A percentile compares a stretch with the other conserved stretches of the same genome.
Conservation (phyloP, 495 filamentous ascomycete genomes). For the Saxophila tyrrhenica region DNA sequence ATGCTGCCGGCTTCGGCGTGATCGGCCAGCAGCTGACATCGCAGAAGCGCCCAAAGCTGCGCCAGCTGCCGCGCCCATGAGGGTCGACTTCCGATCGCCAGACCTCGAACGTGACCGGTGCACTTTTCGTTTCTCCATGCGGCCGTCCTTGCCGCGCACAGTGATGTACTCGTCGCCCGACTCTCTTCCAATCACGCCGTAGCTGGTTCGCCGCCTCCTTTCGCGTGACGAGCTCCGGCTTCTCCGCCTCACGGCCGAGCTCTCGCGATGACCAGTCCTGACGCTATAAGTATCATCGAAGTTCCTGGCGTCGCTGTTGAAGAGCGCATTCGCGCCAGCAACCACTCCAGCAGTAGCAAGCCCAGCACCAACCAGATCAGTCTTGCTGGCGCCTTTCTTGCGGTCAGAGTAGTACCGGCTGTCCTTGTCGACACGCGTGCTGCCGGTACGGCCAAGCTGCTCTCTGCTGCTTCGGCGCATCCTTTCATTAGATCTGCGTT, state of each 20-base stretch:
- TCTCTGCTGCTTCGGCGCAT: slow-evolving; percentile 12
- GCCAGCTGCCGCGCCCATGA: slow-evolving; percentile 35
- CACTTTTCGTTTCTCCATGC: slow-evolving; percentile 8
- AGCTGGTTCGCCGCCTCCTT: background rate
- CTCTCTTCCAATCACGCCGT: slow-evolving; percentile 4
- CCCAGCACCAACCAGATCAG: slow-evolving; percentile 43
- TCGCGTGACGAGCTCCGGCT: slow-evolving; percentile 18
- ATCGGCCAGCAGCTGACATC: slow-evolving; percentile 1
- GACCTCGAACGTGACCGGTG: slow-evolving; percentile 36
- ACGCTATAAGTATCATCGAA: slow-evolving; percentile 51
- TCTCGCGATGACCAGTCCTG: slow-evolving; percentile 39
- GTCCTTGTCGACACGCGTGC: slow-evolving; percentile 43
- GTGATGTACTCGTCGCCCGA: slow-evolving; percentile 6
- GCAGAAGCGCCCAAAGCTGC: slow-evolving; percentile 34
- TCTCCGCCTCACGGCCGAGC: slow-evolving; percentile 23
- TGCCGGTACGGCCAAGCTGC: slow-evolving; percentile 16
- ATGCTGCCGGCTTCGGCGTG: slow-evolving; percentile 1
- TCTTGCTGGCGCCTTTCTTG: slow-evolving; percentile 34
- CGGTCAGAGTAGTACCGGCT: slow-evolving; percentile 47
- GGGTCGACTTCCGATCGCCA: slow-evolving; percentile 28
- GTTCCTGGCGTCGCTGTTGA: slow-evolving; percentile 25
- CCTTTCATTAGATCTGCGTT: slow-evolving; percentile 9
- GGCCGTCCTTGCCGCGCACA: slow-evolving; percentile 14
- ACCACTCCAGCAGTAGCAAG: slow-evolving; percentile 33
- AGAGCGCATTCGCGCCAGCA: slow-evolving; percentile 11